Base-by-base conservation (phyloP, 2,329 filamentous ascomycete species). In the Chaetomiaceae sp. region DNA sequence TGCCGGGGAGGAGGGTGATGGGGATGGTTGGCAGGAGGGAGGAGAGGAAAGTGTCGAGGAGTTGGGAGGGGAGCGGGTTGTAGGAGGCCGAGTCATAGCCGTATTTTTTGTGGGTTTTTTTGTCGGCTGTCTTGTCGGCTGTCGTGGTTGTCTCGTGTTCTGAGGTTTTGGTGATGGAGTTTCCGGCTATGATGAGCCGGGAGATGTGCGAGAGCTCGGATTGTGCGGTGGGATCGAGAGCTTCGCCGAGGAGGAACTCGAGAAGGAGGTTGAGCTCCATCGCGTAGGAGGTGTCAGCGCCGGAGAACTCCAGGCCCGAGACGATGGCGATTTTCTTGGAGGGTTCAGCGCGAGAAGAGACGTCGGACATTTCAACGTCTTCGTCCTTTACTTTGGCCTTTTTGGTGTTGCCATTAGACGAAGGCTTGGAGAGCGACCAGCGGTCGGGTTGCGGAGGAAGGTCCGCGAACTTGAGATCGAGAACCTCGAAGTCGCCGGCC, bases 51-150 rank as follows among this genome's bases (percentile, higher is more conserved):
- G 81, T 78, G 72, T 99, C 94, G 30, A 99, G 79, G 42, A 89
- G 85, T 52, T 87, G 83, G 3, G 89, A 90, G 0, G 94, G 94
- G 1, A 87, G 76, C 1, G 92, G 78, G 66, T 99, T 96, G 75
- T 96, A 99, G 0, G 87, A 72, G 50, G 86, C 85, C 53, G 89
- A 84, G 69, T 99, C 94, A 73, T 97, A 97, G 55, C 94, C 92
- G 71, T 96, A 97, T 67, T 95, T 96, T 69, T 90, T 95, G 46
- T 77, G 71, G 1, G 64, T 62, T 55, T 73, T 75, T 65, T 77
- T 82, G 62, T 77, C 71, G 7, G 18, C 27, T 9, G 33, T 18
- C 14, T 3, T 36, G 33, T n/a, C 50, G 36, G 38, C 32, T 23
- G 44, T 21, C 25, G 27, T 30, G 33, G 44, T n/a, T 11, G 30